Conservation (phyloP, 2,329 filamentous ascomycete species). For the Calonectria montana region DNA sequence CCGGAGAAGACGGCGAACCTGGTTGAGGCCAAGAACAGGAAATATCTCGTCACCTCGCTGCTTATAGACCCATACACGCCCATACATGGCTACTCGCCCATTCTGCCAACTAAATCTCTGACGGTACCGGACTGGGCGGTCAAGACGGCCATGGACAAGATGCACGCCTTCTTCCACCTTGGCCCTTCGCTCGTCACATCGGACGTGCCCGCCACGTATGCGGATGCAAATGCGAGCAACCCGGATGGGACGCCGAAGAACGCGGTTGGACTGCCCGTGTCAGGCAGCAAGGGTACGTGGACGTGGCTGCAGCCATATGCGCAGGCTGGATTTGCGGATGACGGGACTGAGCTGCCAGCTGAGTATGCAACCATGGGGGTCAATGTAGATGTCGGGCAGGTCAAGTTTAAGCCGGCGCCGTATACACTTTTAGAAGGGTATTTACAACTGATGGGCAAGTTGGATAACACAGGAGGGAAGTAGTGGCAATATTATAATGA, state of each 20-base stretch:
- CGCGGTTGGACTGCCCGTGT: background rate
- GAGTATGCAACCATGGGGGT: background rate
- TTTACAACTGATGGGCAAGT: background rate
- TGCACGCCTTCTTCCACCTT: constrained; percentile 4
- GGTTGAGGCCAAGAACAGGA: background rate
- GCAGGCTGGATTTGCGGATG: background rate
- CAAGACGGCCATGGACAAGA: background rate
- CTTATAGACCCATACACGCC: constrained; percentile 1
- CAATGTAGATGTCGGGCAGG: background rate
- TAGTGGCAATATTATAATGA: background rate
- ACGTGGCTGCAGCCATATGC: background rate
- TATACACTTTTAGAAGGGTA: background rate
- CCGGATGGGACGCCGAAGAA: background rate
- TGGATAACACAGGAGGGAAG: background rate
- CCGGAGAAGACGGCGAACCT: background rate
- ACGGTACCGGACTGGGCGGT: background rate
- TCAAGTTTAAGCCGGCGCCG: background rate
- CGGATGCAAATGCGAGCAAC: background rate
- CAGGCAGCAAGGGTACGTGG: background rate
- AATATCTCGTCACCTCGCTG: background rate
- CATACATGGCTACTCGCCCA: background rate
- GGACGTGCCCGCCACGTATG: background rate
- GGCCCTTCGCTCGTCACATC: background rate
- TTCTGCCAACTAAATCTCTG: background rate
- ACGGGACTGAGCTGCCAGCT: background rate